Percentiles rank a stretch among this genome's conserved stretches.
Conservation (phyloP, 768 basidiomycete genomes). For the Phanerodontia chrysosporium region DNA sequence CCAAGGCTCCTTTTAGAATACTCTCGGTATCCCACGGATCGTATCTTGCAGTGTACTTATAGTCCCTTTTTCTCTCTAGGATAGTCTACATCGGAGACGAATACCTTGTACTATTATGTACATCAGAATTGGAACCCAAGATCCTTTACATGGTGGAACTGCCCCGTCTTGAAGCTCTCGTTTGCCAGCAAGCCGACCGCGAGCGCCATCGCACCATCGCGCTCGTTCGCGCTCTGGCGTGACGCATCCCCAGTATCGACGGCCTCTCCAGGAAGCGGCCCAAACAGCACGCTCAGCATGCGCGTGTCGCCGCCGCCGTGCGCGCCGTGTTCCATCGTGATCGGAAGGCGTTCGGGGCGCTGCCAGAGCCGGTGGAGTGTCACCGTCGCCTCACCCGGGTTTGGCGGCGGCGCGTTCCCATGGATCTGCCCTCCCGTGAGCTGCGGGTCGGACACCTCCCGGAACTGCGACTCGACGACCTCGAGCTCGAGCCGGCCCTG, state of each 20-base stretch:
- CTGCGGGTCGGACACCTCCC: conserved; percentile 27
- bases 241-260: conserved; percentile 39
- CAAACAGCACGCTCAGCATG: conserved; percentile 46
- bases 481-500: conserved; percentile 47
- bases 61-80: neutral
- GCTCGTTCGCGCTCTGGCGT: conserved; percentile 43
- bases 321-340: conserved; percentile 36
- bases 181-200: conserved; percentile 47
- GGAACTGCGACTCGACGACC: conserved; percentile 42
- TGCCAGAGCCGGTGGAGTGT: conserved; percentile 43
- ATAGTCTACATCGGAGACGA: neutral
- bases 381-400: conserved; percentile 40
- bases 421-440: conserved; percentile 32
- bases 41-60: neutral
- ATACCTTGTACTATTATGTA: neutral
- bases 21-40: neutral
- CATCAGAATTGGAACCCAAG: conserved; percentile 16
- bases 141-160: conserved; percentile 35
- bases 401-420: conserved; percentile 34
- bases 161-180: conserved; percentile 43
- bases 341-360: conserved; percentile 37
- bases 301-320: conserved; percentile 47
- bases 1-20: neutral
- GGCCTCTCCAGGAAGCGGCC: conserved; percentile 38
- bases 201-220: conserved; percentile 43